Evolutionary conservation across 148 eudicot species (phyloP), one percentile per base, ranked within the genome.

Genomic region (Drosera capensis): DNA sequence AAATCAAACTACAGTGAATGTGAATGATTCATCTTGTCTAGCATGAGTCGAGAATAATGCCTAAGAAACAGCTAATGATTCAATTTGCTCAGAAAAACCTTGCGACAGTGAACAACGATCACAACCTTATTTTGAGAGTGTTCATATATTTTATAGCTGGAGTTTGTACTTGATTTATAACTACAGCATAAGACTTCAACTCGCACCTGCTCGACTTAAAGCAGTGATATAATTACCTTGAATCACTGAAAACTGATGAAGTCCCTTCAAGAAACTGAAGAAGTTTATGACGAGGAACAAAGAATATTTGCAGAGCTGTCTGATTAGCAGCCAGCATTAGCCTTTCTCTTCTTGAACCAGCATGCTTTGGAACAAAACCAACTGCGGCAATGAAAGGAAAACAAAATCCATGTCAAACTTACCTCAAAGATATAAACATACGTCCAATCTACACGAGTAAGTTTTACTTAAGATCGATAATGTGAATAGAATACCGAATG

Each of bases 221-320:
- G 11, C 5, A 28, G 31, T 6, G 11, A 28, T 5, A 34, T 13
- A 4, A 26, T 55, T 60, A 90, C 97, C 97, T 90, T 7, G 67
- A 57, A 22, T 68, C 61, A 20, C 93, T 73, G 42, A 90, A 90
- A 26, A 75, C 46, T 29, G 66, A 55, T 31, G 78, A 71, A 14
- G 78, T 46, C 58, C 84, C 99, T 61, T 80, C 95, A 56, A 90
- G 77, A 59, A 80, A 90, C 54, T 71, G 80, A 51, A 23, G 57
- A 30, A 90, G 82, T 73, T 84, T 84, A 64, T 90, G 95, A 9
- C 95, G 99, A 52, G 95, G 93, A 49, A 90, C 95, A 68, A 71
- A 90, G 70, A 90, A 84, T 55, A 90, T 77, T 64, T 90, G 99
- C 11, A 93, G 84, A 38, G 74, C 70, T 65, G 74, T 49, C 60